Base-by-base conservation (phyloP, 352 stramenopile genomes). In the Globisporangium lucens region DNA sequence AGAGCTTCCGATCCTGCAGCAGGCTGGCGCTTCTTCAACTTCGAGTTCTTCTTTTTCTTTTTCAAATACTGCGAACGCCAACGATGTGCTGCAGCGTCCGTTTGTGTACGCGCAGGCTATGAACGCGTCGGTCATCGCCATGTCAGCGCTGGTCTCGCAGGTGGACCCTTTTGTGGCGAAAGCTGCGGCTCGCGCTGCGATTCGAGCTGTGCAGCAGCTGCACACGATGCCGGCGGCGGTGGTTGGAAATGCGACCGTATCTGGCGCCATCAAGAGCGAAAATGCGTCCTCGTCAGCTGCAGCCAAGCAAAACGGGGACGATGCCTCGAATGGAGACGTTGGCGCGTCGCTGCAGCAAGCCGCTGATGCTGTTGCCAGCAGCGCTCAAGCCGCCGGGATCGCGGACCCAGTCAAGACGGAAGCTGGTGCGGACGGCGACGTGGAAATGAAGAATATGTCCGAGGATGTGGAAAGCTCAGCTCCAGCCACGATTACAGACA, bases 111-210 rank as follows among this genome's bases (percentile, higher is more conserved):
- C 78, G 1, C 66, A 79, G 29, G 78, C 71, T 2, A 59, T 84
- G 63, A 93, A 90, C 57, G 72, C 73, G 6, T 73, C 83, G 13
- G 77, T 92, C 35, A 9, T 89, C 13, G 76, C 89, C 46, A 73
- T 94, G 71, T 68, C 69, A 6, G 58, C 73, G 35, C 78, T 93
- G 1, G 72, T 94, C 4, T 70, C 78, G 10, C 72, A 85, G 3
- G 83, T 89, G 2, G 87, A 94, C 51, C 87, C 87, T 38, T 64
- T 89, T 15, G 81, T 94, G 6, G 85, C 82, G 7, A 89, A 92
- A 67, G 83, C 85, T 29, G 87, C 87, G 30, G 80, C 85, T 0
- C 72, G 75, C n/a, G 87, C 87, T 9, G 84, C 84, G 2, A 83
- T 94, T 58, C 67, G 69, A 9, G 82, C 85, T 0, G 76, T 94